A percentile compares a stretch with the other conserved stretches of the same genome.
Evolutionary conservation across 305 asterid species (phyloP).

Genomic region (Solanum hybrid): DNA sequence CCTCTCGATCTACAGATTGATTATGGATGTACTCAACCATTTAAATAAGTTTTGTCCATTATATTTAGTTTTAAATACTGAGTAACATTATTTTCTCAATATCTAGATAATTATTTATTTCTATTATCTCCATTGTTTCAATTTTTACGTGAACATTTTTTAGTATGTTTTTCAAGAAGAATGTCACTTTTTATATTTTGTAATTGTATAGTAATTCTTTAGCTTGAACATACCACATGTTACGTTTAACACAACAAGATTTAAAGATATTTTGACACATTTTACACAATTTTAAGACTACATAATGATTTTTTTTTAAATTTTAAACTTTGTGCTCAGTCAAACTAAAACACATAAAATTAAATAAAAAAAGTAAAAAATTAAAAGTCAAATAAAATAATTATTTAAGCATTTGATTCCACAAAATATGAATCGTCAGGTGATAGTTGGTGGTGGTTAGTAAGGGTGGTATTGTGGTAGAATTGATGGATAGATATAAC

Average conservation of each 20-base stretch:
- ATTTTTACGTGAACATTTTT: neutral
- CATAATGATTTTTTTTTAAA: neutral
- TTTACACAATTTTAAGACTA: neutral
- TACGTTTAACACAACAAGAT: neutral
- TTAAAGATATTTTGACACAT: neutral
- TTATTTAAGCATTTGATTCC: neutral
- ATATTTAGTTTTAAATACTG: neutral
- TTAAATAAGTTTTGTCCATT: neutral
- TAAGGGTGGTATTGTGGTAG: neutral
- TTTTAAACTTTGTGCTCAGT: neutral
- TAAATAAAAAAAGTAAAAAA: neutral
- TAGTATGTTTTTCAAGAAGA: neutral
- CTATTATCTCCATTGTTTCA: neutral
- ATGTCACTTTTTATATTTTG: neutral
- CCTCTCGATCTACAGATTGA: neutral
- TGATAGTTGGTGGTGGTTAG: neutral
- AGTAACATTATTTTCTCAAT: neutral
- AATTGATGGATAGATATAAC: neutral
- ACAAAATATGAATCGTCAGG: neutral
- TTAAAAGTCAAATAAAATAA: neutral
- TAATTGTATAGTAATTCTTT: neutral
- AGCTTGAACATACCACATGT: neutral
- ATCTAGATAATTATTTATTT: neutral
- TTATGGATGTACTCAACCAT: neutral
- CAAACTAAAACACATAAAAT: neutral